Base-by-base conservation (phyloP, 768 basidiomycete genomes). In the Hygrophorus russula region DNA sequence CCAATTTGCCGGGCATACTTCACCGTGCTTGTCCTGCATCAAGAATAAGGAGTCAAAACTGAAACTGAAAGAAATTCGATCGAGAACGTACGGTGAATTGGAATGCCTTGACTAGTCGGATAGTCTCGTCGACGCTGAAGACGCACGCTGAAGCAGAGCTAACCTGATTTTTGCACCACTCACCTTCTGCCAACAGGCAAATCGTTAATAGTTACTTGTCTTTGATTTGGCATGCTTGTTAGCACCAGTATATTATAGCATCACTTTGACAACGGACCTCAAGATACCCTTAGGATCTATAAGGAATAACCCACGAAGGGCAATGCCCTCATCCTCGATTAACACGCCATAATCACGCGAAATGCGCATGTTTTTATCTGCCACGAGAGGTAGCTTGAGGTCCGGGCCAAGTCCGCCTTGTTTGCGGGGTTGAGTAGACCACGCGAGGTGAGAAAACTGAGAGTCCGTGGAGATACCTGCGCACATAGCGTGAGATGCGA, bases 1-100 rank as follows among this genome's bases (percentile, higher is more conserved):
- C 91, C 91, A 94, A 63, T 87, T 88, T 10, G 79, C 82, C 12
- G 91, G 92, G 70, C 91, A 94, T 15, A 92, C 91, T 59, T 96
- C 90, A 18, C 92, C 92, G 56, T 90, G 75, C 59, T 80, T 68
- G 48, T 94, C 91, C 86, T 85, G 46, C 12, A 41, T 37, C 17
- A 42, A 27, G 13, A 18, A 17, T 13, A 34, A 14, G 35, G 30
- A 18, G 36, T 38, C 32, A 41, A 32, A 47, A 37, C 28, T 36
- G 14, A 28, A 36, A 7, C 3, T 15, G 41, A 10, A 3, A 43
- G n/a, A 28, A 31, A 20, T 17, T 27, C n/a, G 8, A 41, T n/a
- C 24, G 5, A 13, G 24, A 27, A 67, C 78, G 33, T 56, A 87
- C 85, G 10, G 78, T 78, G 62, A 84, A 90, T 57, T 93, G 90